Evolutionary conservation across 768 basidiomycete genomes (phyloP).

Genomic region (Tylopilus sp.): DNA sequence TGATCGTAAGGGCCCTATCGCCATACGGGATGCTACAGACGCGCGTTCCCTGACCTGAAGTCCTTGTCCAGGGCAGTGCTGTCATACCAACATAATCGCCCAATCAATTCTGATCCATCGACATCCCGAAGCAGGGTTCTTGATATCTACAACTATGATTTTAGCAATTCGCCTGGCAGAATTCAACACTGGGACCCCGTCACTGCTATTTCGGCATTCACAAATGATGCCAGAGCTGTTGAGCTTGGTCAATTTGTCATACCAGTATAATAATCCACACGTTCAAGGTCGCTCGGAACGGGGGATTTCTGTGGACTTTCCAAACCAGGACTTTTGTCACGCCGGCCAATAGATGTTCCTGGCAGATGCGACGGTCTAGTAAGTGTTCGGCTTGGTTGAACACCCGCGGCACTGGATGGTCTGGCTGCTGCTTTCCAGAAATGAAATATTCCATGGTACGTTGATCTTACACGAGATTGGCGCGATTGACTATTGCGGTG

Average conservation of each 20-base stretch:
- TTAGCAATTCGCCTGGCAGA: not conserved
- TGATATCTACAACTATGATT: not conserved
- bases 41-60: slow-evolving; percentile 1
- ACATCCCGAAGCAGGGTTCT: not conserved
- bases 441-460: slow-evolving; percentile 6
- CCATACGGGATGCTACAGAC: not conserved
- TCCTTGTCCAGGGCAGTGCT: not conserved
- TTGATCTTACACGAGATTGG: not conserved
- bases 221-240: not conserved
- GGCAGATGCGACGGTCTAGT: not conserved
- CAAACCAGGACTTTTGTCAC: not conserved
- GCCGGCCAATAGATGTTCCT: not conserved
- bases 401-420: slow-evolving; percentile 26
- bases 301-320: not conserved
- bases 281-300: not conserved
- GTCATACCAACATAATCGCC: slow-evolving; percentile 4
- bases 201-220: not conserved
- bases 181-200: not conserved
- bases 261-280: not conserved
- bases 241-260: not conserved
- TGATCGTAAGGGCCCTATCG: not conserved
- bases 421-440: slow-evolving; percentile 6
- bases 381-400: slow-evolving; percentile 1
- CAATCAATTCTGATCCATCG: not conserved
- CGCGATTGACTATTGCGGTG: slow-evolving; percentile 1